These are phyloP conservation scores for Tinospora cordifolia DNA, from an alignment of 164 flowering plant genomes.

Conservation along the genomic window DNA sequence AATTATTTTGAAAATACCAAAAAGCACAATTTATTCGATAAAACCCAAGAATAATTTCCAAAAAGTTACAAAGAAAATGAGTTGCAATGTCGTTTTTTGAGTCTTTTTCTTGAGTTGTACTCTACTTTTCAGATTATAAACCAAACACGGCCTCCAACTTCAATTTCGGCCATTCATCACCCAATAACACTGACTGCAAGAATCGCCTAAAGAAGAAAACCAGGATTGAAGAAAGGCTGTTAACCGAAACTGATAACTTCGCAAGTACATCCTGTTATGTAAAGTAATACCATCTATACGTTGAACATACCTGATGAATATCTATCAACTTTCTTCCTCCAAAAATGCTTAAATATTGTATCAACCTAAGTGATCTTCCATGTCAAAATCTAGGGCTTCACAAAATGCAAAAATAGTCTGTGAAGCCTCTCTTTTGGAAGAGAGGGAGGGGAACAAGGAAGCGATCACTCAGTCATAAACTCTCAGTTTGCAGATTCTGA, in stretches of 20 bases:
- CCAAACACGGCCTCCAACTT: too few relatives aligned
- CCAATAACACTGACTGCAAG: too few relatives aligned
- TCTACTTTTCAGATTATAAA: too few relatives aligned
- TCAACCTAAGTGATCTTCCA: neutral
- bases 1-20: too few relatives aligned
- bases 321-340: neutral
- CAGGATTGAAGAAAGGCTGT: too few relatives aligned
- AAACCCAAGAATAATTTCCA: too few relatives aligned
- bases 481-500: slow-evolving; percentile 10
- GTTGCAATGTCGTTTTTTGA: too few relatives aligned
- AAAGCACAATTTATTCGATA: too few relatives aligned
- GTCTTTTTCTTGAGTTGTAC: too few relatives aligned
- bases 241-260: too few relatives aligned
- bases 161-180: neutral
- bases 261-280: neutral
- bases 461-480: neutral
- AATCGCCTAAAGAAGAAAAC: too few relatives aligned
- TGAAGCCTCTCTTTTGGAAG: neutral
- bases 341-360: neutral
- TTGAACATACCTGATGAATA: neutral
- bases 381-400: neutral
- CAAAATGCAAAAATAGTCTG: neutral
- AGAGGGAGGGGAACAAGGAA: neutral
- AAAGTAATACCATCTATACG: neutral
- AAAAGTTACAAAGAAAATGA: too few relatives aligned